phyloP scores from a whole-genome alignment of 371 early-diverging fungal genomes.

The Rhizomucor pusillus region DNA sequence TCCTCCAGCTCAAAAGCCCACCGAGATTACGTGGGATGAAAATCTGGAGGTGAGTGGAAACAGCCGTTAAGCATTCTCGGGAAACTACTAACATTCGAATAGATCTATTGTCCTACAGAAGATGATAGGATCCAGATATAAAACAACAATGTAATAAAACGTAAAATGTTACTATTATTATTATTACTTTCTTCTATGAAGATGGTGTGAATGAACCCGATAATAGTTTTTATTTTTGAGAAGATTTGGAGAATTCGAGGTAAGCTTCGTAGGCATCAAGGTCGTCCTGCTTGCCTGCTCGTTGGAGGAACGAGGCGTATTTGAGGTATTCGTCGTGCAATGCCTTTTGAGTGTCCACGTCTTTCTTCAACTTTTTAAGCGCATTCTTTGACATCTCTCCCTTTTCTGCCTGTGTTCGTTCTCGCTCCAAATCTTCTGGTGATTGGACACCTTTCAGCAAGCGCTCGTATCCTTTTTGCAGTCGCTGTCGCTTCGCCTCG shows the following conservation, averaged over 20 bases:
- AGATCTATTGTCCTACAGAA: conserved; percentile 20
- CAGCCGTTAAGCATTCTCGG: too few relatives aligned
- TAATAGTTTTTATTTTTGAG: too few relatives aligned
- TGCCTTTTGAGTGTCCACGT: conserved; percentile 80
- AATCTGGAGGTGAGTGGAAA: conserved; percentile 12
- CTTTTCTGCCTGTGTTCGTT: conserved; percentile 77
- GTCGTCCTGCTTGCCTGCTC: conserved; percentile 2
- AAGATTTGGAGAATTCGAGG: conserved; percentile 5
- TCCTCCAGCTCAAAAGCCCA: conserved; percentile 4
- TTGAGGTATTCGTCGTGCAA: conserved; percentile 82
- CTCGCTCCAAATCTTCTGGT: conserved; percentile 79
- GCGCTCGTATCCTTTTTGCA: conserved; percentile 42
- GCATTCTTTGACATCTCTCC: conserved; percentile 68
- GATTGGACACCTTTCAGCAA: conserved; percentile 76
- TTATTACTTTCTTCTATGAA: too few relatives aligned
- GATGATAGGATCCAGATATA: conserved; percentile 11
- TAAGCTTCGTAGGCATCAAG: conserved; percentile 7
- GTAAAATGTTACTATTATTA: too few relatives aligned
- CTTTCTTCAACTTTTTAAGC: conserved; percentile 87
- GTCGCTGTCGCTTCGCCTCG: conserved; percentile 63
- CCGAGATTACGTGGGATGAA: neutral
- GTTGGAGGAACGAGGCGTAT: conserved; percentile 4
- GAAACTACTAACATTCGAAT: neutral
- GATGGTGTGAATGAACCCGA: too few relatives aligned
- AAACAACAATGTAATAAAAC: too few relatives aligned